Base-by-base conservation (phyloP, 176 grass and related monocot genomes). In the Areca catechu region DNA sequence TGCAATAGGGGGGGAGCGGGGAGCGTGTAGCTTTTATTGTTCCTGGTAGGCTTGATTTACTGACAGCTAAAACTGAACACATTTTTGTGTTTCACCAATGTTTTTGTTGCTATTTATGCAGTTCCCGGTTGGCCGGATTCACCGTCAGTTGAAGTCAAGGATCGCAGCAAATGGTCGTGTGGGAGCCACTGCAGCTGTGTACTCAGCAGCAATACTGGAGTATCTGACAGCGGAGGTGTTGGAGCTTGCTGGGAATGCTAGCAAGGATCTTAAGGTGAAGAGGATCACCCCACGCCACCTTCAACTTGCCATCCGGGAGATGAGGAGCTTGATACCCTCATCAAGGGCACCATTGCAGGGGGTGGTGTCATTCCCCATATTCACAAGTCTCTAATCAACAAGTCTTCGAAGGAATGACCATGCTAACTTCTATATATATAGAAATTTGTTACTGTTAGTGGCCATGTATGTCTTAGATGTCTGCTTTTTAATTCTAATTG, bases 341-440 rank as follows among this genome's bases (percentile, higher is more conserved):
- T 86, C 70, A 86, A 86, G 83, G 83, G 83, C 15, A 86, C 83
- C 70, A 86, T 86, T 3, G 83, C 83, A 3, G 78, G 83, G 24
- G 83, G 83, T 53, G 83, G 83, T 60, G 83, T 86, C 27, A 86
- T 86, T 58, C 83, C 83, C 4, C 83, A 86, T 63, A 86, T 86
- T 57, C 83, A 86, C 74, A 86, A 86, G 56, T 86, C 83, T 51
- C 74, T 86, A 21, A 86, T 86, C 74, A 86, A 86, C 78, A 86
- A 86, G 70, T 86, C 83, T 1, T 78, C 83, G 70, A 86, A 86
- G 30, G 83, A 86, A 75, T 86, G 78, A 86, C 29, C 18, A 58
- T 55, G 53, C 18, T 55, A 55, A 55, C 7, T 43, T 43, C 34
- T 10, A 14, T 43, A 43, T 43, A 43, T 14, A 12, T 43, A 43